These are phyloP conservation scores for Colletotrichum siamense DNA, from an alignment of 2,329 filamentous ascomycete genomes.

Conservation along the genomic window DNA sequence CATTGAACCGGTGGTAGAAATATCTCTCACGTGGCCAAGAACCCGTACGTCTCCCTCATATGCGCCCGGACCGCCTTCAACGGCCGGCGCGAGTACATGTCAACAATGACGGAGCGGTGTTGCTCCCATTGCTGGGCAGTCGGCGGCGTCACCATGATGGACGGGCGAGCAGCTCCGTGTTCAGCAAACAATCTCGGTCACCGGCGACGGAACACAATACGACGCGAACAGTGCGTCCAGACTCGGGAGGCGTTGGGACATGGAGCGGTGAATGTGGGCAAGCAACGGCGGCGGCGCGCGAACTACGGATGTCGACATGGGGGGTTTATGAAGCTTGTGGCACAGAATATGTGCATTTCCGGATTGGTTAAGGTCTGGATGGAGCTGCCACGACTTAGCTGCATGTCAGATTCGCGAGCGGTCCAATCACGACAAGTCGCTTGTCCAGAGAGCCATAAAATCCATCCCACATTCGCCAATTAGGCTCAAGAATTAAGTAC, in stretches of 20 bases:
- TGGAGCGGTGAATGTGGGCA: neutral
- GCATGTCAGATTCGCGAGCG: neutral
- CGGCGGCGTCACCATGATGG: neutral
- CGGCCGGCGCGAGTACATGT: slow-evolving; percentile 1
- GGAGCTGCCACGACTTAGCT: neutral
- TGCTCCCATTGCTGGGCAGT: slow-evolving; percentile 14
- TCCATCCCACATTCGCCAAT: neutral
- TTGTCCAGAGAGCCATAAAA: neutral
- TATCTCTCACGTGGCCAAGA: slow-evolving; percentile 15
- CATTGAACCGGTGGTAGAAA: neutral
- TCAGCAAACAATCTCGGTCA: neutral
- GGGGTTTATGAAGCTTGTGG: neutral
- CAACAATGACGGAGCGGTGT: neutral
- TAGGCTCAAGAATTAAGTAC: neutral
- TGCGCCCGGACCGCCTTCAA: neutral
- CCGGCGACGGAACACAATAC: neutral
- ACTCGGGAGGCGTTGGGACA: neutral
- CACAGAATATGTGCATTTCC: neutral
- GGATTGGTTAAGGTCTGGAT: neutral
- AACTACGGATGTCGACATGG: neutral
- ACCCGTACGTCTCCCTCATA: neutral
- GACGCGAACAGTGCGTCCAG: neutral
- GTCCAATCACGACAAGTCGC: neutral
- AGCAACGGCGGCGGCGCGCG: neutral
- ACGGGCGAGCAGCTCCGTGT: neutral